Evolutionary conservation across 2,329 filamentous ascomycete genomes (phyloP).

Genomic region (Penicillium fuscoglaucum): DNA sequence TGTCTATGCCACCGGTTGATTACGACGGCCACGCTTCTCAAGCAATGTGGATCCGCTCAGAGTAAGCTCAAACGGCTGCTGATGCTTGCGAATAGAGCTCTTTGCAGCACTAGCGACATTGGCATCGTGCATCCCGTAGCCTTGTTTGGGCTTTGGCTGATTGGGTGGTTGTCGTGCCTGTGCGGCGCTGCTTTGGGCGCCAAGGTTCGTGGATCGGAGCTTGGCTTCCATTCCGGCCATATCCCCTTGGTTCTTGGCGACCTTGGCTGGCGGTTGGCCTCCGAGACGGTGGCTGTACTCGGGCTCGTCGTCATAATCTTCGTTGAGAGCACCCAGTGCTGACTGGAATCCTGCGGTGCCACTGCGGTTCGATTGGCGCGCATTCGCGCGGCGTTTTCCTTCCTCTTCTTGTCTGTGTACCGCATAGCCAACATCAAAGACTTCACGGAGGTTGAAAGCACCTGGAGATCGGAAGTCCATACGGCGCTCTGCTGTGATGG

Average conservation of each 20-base stretch:
- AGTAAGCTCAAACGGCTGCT: slow-evolving; percentile 86
- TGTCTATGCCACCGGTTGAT: slow-evolving; percentile 33
- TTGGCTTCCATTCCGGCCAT: slow-evolving; percentile 80
- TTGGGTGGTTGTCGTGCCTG: slow-evolving; percentile 60
- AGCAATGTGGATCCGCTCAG: slow-evolving; percentile 87
- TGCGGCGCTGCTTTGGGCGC: slow-evolving; percentile 60
- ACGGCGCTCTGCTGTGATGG: slow-evolving; percentile 60
- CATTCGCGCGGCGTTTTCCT: slow-evolving; percentile 83
- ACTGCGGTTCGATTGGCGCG: slow-evolving; percentile 68
- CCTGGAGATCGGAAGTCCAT: slow-evolving; percentile 95
- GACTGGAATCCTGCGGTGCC: slow-evolving; percentile 61
- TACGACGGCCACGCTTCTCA: slow-evolving; percentile 61
- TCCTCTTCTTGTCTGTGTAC: slow-evolving; percentile 97
- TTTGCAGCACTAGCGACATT: slow-evolving; percentile 80
- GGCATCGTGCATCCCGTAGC: slow-evolving; percentile 87
- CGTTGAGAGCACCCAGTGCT: slow-evolving; percentile 64
- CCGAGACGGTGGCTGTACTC: slow-evolving; percentile 56
- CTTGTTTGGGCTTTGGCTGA: slow-evolving; percentile 53
- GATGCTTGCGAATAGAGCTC: slow-evolving; percentile 72
- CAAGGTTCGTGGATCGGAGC: slow-evolving; percentile 78
- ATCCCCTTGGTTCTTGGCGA: slow-evolving; percentile 62
- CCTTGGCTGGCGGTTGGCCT: slow-evolving; percentile 59
- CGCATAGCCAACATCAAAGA: slow-evolving; percentile 97
- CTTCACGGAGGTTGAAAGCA: slow-evolving; percentile 90
- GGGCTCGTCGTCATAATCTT: slow-evolving; percentile 61